Percentiles rank a stretch among this genome's conserved stretches.
Conservation (phyloP, 805 yeast genomes). For the Kodamaea neixiangensis region DNA sequence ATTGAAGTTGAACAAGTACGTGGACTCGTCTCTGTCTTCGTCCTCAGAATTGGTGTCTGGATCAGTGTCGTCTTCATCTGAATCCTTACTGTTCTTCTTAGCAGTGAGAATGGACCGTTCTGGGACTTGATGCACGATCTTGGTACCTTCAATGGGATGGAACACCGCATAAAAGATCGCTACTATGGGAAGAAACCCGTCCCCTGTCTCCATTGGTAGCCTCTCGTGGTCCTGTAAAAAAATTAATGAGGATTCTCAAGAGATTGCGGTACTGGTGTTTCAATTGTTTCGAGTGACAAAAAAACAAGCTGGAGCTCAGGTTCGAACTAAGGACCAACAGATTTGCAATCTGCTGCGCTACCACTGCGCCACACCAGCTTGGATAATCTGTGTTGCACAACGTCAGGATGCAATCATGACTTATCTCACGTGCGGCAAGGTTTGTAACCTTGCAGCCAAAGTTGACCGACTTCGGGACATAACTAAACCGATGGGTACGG, state of each 20-base stretch:
- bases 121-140: conserved; percentile 89
- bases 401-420: too few species aligned
- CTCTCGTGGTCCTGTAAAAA: neutral
- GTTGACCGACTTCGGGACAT: too few species aligned
- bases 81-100: conserved; percentile 12
- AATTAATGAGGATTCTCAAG: neutral
- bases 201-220: conserved; percentile 31
- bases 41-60: conserved; percentile 1
- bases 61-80: conserved; percentile 5
- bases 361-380: conserved; percentile 92
- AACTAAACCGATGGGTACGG: too few species aligned
- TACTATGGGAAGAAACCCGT: conserved; percentile 84
- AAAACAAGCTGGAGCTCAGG: conserved; percentile 82
- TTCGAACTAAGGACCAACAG: conserved; percentile 98
- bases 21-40: conserved; percentile 1
- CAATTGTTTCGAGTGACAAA: conserved; percentile 20
- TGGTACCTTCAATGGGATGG: conserved; percentile 95
- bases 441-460: too few species aligned
- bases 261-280: neutral
- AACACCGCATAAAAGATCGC: conserved; percentile 89
- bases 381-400: too few species aligned
- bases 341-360: conserved; percentile 99
- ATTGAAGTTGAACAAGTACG: conserved; percentile 68
- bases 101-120: conserved; percentile 57
- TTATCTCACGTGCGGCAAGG: too few species aligned